Conservation (phyloP, 1,139 yeast genomes). For the Cylindricascospora bacillispora region DNA sequence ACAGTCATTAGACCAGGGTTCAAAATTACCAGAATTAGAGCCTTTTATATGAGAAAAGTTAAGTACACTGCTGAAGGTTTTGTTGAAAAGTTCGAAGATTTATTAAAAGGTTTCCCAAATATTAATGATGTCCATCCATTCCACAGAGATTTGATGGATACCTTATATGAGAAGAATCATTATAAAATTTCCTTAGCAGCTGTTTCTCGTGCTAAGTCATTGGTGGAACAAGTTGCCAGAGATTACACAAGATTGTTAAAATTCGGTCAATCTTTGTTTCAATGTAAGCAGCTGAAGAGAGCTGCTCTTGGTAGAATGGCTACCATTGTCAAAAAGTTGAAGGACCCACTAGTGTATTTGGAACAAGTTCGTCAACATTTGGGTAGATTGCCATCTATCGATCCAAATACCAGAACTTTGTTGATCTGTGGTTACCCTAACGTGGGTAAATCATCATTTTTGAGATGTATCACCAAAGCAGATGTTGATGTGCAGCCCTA, state of each 20-base stretch:
- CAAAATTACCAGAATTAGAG: constrained; percentile 88
- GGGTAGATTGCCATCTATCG: constrained; percentile 96
- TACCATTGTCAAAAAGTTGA: constrained; percentile 84
- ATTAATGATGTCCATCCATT: constrained; percentile 97
- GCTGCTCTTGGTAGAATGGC: constrained; percentile 99
- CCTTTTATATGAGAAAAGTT: constrained; percentile 98
- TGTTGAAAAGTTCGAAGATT: constrained; percentile 76
- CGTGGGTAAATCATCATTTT: constrained; percentile 95
- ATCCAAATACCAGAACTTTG: constrained; percentile 95
- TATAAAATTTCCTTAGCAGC: constrained; percentile 96
- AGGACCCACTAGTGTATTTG: constrained; percentile 82
- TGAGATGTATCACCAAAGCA: constrained; percentile 88
- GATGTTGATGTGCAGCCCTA: constrained; percentile 99
- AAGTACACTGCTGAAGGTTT: constrained; percentile 94
- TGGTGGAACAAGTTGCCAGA: constrained; percentile 90
- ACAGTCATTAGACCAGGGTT: constrained; percentile 96
- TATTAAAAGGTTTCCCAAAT: constrained; percentile 83
- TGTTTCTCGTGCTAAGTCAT: constrained; percentile 81
- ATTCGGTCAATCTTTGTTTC: constrained; percentile 94
- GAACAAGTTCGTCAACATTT: constrained; percentile 99
- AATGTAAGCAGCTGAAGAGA: constrained; percentile 94
- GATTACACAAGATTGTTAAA: constrained; percentile 88
- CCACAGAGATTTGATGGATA: constrained; percentile 95
- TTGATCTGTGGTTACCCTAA: constrained; percentile 98
- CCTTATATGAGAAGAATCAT: constrained; percentile 93